These are phyloP conservation scores for Postia placenta DNA, from an alignment of 768 basidiomycete species.

Conservation along the genomic window DNA sequence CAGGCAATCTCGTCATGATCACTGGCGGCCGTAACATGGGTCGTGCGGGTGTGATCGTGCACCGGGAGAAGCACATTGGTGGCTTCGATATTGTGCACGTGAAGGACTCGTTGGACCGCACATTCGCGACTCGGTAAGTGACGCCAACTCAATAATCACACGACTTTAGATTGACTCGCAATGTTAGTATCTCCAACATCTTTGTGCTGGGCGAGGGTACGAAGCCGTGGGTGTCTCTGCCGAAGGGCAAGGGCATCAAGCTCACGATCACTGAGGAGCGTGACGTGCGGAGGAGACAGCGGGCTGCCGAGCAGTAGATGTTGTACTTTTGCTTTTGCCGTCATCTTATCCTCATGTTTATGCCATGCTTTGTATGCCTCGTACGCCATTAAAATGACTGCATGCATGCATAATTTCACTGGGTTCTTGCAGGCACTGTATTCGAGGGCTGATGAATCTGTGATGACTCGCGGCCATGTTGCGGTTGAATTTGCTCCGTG, in stretches of 20 bases:
- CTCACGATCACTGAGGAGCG: slow-evolving; percentile 96
- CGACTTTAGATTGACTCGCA: background rate
- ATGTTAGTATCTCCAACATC: slow-evolving; percentile 85
- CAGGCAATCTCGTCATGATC: slow-evolving; percentile 94
- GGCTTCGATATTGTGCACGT: slow-evolving; percentile 99
- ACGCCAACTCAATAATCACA: too few species aligned
- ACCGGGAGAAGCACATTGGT: slow-evolving; percentile 95
- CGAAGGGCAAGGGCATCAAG: slow-evolving; percentile 96
- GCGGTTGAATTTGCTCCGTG: too few species aligned
- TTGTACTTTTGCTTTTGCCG: slow-evolving; percentile 14
- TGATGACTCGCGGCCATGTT: too few species aligned
- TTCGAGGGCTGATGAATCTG: too few species aligned
- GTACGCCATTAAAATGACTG: slow-evolving; percentile 20
- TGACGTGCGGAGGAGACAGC: slow-evolving; percentile 81
- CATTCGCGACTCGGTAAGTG: slow-evolving; percentile 93
- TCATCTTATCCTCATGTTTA: slow-evolving; percentile 17
- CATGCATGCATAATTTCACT: slow-evolving; percentile 16
- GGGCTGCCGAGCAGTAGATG: slow-evolving; percentile 60
- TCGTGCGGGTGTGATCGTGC: slow-evolving; percentile 91
- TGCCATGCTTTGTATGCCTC: slow-evolving; percentile 27
- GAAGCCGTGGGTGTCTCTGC: slow-evolving; percentile 96
- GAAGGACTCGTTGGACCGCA: slow-evolving; percentile 90
- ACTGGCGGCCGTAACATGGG: slow-evolving; percentile 99
- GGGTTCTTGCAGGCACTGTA: too few species aligned
- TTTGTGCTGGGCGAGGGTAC: slow-evolving; percentile 95